A percentile compares a stretch with the other conserved stretches of the same genome.
These are phyloP conservation scores for Vigna nakashimae DNA, from an alignment of 306 rosid genomes.

Conservation along the genomic window DNA sequence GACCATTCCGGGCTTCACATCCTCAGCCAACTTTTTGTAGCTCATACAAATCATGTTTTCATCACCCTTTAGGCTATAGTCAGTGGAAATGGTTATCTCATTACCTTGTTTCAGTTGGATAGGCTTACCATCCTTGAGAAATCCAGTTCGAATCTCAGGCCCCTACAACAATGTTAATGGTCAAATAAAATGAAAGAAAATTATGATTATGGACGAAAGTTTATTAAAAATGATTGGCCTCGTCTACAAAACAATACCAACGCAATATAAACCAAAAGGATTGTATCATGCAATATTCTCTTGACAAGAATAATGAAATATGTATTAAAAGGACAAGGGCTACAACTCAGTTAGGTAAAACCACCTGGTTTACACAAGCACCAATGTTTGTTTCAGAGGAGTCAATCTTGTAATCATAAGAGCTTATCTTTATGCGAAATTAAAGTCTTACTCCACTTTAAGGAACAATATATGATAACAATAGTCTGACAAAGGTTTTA, in stretches of 20 bases:
- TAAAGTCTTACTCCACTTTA: not conserved
- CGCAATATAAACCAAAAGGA: not conserved
- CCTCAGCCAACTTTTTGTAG: constrained; percentile 89
- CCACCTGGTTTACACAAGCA: not conserved
- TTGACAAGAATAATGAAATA: constrained; percentile 6
- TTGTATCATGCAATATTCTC: constrained; percentile 17
- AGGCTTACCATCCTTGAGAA: constrained; percentile 85
- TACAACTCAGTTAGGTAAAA: not conserved
- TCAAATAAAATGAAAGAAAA: constrained; percentile 7
- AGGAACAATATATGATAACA: not conserved
- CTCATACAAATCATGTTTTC: constrained; percentile 86
- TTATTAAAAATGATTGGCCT: not conserved
- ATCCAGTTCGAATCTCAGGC: constrained; percentile 98
- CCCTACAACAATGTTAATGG: constrained; percentile 59
- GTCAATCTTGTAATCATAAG: not conserved
- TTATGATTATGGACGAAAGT: not conserved
- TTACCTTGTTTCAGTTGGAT: constrained; percentile 77
- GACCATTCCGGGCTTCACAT: constrained; percentile 88
- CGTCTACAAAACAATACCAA: not conserved
- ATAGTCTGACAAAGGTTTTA: not conserved
- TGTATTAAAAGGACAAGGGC: constrained; percentile 2
- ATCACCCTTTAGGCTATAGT: constrained; percentile 88
- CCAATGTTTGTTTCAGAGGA: not conserved
- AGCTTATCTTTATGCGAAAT: not conserved
- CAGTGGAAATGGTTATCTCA: constrained; percentile 88